These are phyloP conservation scores for Amanita subjunquillea DNA, from an alignment of 768 basidiomycete species.

Conservation along the genomic window DNA sequence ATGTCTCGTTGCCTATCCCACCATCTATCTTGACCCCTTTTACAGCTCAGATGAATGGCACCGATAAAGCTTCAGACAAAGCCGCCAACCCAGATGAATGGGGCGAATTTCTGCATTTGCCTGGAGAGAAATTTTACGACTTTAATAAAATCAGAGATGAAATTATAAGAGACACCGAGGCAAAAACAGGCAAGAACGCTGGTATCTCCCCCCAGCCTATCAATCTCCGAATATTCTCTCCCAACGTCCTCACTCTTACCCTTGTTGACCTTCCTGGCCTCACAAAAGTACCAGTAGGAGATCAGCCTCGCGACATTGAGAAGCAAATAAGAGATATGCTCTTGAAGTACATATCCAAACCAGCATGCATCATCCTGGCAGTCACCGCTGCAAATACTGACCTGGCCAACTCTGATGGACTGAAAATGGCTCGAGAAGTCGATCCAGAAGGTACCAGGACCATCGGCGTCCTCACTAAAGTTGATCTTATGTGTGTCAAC, in stretches of 20 bases:
- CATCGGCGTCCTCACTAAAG: conserved; percentile 97
- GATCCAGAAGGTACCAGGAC: conserved; percentile 96
- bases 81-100: conserved; percentile 90
- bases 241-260: conserved; percentile 93
- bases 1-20: conserved; percentile 13
- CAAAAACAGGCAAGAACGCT: conserved; percentile 97
- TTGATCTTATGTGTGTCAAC: conserved; percentile 82
- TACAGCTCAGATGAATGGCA: conserved; percentile 32
- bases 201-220: conserved; percentile 97
- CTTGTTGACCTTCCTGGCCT: conserved; percentile 96
- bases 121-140: conserved; percentile 96
- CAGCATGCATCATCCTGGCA: conserved; percentile 92
- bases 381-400: conserved; percentile 95
- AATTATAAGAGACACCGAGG: conserved; percentile 94
- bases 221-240: conserved; percentile 95
- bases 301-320: conserved; percentile 96
- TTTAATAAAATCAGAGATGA: conserved; percentile 95
- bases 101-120: conserved; percentile 97
- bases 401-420: conserved; percentile 96
- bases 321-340: conserved; percentile 97
- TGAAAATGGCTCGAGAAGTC: conserved; percentile 93
- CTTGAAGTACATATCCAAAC: conserved; percentile 88
- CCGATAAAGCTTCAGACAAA: conserved; percentile 49
- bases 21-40: conserved; percentile 14
- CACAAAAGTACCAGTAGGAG: conserved; percentile 91